Conservation (phyloP, 2,329 filamentous ascomycete species). For the Penicillium sp. region DNA sequence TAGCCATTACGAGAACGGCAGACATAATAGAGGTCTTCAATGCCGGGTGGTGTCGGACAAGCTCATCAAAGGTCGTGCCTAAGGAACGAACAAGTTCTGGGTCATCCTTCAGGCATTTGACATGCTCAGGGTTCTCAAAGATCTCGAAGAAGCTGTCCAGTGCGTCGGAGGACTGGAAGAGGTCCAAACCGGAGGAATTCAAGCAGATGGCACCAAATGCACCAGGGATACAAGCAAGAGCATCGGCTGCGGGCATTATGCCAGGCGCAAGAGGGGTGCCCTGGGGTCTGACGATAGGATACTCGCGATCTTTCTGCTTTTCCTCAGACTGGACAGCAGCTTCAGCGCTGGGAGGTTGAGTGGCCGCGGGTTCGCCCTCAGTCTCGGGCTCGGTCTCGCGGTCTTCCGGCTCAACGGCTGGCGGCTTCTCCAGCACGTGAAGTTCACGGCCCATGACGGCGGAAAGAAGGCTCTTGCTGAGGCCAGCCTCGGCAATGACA, state of each 20-base stretch:
- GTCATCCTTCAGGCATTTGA: slow-evolving; percentile 73
- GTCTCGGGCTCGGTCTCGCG: slow-evolving; percentile 23
- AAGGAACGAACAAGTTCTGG: slow-evolving; percentile 62
- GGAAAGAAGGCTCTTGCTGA: slow-evolving; percentile 77
- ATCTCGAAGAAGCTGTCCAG: slow-evolving; percentile 85
- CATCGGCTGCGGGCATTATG: slow-evolving; percentile 79
- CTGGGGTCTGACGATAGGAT: slow-evolving; percentile 25
- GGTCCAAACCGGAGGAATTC: slow-evolving; percentile 74
- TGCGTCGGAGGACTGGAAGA: slow-evolving; percentile 74
- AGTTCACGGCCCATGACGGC: slow-evolving; percentile 54
- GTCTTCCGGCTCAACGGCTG: slow-evolving; percentile 18
- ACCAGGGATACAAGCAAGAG: slow-evolving; percentile 74
- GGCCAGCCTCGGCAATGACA: slow-evolving; percentile 84
- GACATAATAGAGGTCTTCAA: slow-evolving; percentile 72
- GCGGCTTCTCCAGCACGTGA: slow-evolving; percentile 28
- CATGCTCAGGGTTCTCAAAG: slow-evolving; percentile 86
- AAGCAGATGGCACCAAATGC: slow-evolving; percentile 90
- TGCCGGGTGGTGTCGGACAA: slow-evolving; percentile 83
- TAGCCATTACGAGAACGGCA: slow-evolving; percentile 81
- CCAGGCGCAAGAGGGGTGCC: slow-evolving; percentile 50
- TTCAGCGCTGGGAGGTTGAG: slow-evolving; percentile 34
- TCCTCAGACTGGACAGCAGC: slow-evolving; percentile 16
- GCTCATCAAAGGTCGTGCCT: slow-evolving; percentile 81
- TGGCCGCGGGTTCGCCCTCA: slow-evolving; percentile 29
- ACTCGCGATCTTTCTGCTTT: slow-evolving; percentile 22